Evolutionary conservation across 2,329 filamentous ascomycete genomes (phyloP).

Genomic region (Bipolaris bicolor): DNA sequence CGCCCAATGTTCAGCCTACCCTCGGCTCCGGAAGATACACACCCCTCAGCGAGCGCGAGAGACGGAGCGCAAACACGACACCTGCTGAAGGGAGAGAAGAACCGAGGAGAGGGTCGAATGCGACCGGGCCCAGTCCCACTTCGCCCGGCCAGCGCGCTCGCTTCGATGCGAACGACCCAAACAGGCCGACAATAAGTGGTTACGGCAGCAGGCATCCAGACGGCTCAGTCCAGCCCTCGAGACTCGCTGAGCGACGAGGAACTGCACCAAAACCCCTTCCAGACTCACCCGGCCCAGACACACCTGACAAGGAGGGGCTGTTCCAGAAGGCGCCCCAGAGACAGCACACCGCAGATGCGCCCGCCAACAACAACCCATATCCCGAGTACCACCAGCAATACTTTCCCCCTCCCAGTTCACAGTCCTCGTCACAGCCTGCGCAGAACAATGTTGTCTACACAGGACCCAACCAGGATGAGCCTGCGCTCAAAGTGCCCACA

Average conservation of each 20-base stretch:
- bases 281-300: constrained; percentile 78
- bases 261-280: constrained; percentile 82
- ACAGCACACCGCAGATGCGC: constrained; percentile 27
- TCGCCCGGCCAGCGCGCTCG: constrained; percentile 47
- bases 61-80: constrained; percentile 42
- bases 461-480: constrained; percentile 33
- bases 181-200: constrained; percentile 55
- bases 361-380: constrained; percentile 49
- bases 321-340: constrained; percentile 69
- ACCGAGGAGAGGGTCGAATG: constrained; percentile 40
- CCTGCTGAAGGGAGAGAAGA: constrained; percentile 40
- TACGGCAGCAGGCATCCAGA: constrained; percentile 49
- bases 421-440: neutral
- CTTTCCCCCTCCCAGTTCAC: constrained; percentile 57
- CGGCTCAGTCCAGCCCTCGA: constrained; percentile 57
- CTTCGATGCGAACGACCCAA: constrained; percentile 57
- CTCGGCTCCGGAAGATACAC: constrained; percentile 41
- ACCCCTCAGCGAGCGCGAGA: constrained; percentile 47
- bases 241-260: constrained; percentile 80
- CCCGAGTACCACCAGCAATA: constrained; percentile 66
- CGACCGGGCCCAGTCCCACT: constrained; percentile 36
- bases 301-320: constrained; percentile 77
- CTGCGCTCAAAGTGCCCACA: constrained; percentile 59
- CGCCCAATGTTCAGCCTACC: constrained; percentile 27
- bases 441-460: constrained; percentile 12